Percentiles rank a stretch among this genome's conserved stretches.
These are phyloP conservation scores for Thielaviopsis populi DNA, from an alignment of 2,329 filamentous ascomycete species.

Conservation along the genomic window DNA sequence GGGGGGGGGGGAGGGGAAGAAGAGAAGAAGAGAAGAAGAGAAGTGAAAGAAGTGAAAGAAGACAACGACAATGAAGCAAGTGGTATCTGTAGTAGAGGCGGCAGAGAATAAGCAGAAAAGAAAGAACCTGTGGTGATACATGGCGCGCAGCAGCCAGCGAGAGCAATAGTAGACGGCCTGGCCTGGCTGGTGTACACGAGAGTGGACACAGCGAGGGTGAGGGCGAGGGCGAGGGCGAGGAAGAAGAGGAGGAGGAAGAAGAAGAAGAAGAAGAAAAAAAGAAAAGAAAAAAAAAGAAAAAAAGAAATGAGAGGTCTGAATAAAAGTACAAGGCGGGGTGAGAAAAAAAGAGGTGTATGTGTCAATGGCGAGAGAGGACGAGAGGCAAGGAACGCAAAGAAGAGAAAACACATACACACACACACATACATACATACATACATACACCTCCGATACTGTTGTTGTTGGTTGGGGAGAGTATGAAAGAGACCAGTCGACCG, in stretches of 20 bases:
- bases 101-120: background rate
- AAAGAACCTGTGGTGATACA: background rate
- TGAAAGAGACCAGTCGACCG: background rate
- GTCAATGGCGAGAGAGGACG: background rate
- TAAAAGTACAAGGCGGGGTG: background rate
- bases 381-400: background rate
- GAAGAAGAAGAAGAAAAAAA: too few species aligned
- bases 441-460: background rate
- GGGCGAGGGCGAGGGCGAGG: background rate
- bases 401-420: background rate
- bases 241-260: too few species aligned
- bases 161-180: background rate
- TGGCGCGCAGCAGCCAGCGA: background rate
- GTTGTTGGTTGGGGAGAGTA: background rate
- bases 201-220: background rate
- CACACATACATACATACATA: background rate
- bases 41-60: conserved; percentile 2
- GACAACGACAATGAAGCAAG: background rate
- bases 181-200: background rate
- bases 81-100: background rate
- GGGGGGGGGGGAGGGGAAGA: too few species aligned
- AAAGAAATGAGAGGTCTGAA: background rate
- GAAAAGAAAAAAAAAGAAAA: too few species aligned
- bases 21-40: background rate
- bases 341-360: too few species aligned